Base-by-base conservation (phyloP, 257 asterid genomes). In the Galeopsis tetrahit region DNA sequence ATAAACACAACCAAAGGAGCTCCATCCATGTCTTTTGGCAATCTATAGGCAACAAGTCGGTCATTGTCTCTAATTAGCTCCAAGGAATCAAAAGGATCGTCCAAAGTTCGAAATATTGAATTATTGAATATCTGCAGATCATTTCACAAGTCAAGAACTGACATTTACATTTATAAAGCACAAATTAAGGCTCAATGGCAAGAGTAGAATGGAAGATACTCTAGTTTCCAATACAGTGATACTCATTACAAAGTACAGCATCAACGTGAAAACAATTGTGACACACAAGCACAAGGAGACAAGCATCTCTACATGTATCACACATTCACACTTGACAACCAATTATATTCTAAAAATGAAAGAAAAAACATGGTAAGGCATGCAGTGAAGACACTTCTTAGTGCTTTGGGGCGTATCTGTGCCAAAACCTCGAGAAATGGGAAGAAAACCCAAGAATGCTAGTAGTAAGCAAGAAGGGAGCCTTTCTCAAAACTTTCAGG, bases 31-130 rank as follows among this genome's bases (percentile, higher is more conserved):
- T 58, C 86, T 78, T 85, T 86, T 4, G 87, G 85, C 81, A 90
- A 64, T 78, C 84, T 84, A 84, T 90, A 88, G 36, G 93, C 95
- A 43, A 88, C 88, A 69, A 90, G 84, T 59, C 6, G 48, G 78
- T 85, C 93, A 33, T 36, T 6, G 74, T 86, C 93, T 79, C 90
- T 85, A 28, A 90, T 85, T 17, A 79, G 80, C 67, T 85, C 93
- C 5, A 90, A 7, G 21, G 83, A 78, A 71, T 66, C 96, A 79
- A 17, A 66, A 15, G 81, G 85, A 35, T 77, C 79, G 1, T 86
- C 87, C 79, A 88, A 75, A 46, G 65, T 11, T 38, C 70, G 81
- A 28, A 86, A 13, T 77, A 90, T 79, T 63, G 72, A 15, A 72
- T 71, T 60, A 42, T 80, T 70, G 81, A 0, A 90, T 66, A 88